phyloP scores from a whole-genome alignment of 1,284 basidiomycete species.

The Anthracocystis setariae region DNA sequence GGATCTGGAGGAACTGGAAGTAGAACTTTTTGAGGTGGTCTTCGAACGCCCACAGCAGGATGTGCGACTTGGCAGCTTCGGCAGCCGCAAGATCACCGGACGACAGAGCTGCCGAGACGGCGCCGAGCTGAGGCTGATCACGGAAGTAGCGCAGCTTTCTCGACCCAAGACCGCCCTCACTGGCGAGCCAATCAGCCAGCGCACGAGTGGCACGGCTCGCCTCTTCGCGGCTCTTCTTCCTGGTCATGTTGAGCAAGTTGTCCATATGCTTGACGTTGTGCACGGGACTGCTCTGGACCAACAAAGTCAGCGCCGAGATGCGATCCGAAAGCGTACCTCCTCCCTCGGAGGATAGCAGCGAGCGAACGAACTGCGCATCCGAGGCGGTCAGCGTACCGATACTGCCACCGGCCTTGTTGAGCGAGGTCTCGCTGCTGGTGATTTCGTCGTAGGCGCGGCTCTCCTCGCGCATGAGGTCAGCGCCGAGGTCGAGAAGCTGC shows the following conservation, averaged over 20 bases:
- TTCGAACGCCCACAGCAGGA: constrained; percentile 90
- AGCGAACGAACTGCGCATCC: constrained; percentile 65
- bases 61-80: constrained; percentile 70
- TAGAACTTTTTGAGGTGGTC: constrained; percentile 98
- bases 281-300: constrained; percentile 88
- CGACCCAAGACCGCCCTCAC: constrained; percentile 79
- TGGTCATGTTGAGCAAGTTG: constrained; percentile 78
- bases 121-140: constrained; percentile 79
- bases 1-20: constrained; percentile 87
- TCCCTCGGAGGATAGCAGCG: constrained; percentile 58
- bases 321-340: constrained; percentile 84
- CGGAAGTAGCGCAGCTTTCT: constrained; percentile 80
- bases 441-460: constrained; percentile 55
- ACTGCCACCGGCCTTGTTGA: constrained; percentile 46
- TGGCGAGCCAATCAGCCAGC: constrained; percentile 91
- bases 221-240: constrained; percentile 90
- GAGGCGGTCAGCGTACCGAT: constrained; percentile 60
- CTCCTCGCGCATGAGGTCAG: constrained; percentile 53
- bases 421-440: constrained; percentile 54
- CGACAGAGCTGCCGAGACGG: constrained; percentile 71
- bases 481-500: constrained; percentile 51
- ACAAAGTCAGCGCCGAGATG: constrained; percentile 88
- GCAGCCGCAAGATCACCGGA: constrained; percentile 38
- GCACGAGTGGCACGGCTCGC: constrained; percentile 88
- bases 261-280: constrained; percentile 77